phyloP scores from a whole-genome alignment of 305 asterid genomes.

The Solanum chacoense region DNA sequence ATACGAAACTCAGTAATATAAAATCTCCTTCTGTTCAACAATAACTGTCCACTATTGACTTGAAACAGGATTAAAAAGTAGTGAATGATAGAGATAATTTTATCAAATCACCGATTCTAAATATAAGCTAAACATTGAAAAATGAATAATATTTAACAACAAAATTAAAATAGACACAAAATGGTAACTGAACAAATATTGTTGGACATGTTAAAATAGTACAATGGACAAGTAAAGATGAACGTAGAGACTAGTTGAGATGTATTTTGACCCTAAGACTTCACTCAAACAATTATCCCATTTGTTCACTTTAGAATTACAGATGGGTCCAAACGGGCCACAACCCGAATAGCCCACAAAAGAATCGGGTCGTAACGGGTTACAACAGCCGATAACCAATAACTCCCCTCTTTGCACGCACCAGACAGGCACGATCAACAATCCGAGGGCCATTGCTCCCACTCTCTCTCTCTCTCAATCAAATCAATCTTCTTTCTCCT shows the following conservation, averaged over 20 bases:
- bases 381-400: not conserved
- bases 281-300: too few relatives aligned
- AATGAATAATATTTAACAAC: too few relatives aligned
- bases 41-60: not conserved
- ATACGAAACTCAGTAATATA: too few relatives aligned
- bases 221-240: too few relatives aligned
- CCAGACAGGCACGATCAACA: not conserved
- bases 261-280: too few relatives aligned
- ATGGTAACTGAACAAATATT: too few relatives aligned
- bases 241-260: too few relatives aligned
- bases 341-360: not conserved
- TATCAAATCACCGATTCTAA: not conserved
- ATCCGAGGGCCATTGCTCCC: not conserved
- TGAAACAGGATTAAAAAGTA: not conserved
- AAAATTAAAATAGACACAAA: not conserved
- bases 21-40: not conserved
- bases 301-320: not conserved
- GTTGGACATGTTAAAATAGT: too few relatives aligned
- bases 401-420: not conserved
- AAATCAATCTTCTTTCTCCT: not conserved
- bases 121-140: too few relatives aligned
- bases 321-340: not conserved
- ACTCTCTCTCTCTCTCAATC: not conserved
- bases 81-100: not conserved
- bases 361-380: not conserved